Conservation (phyloP, 2,329 filamentous ascomycete species). For the Xylariaceae sp. region DNA sequence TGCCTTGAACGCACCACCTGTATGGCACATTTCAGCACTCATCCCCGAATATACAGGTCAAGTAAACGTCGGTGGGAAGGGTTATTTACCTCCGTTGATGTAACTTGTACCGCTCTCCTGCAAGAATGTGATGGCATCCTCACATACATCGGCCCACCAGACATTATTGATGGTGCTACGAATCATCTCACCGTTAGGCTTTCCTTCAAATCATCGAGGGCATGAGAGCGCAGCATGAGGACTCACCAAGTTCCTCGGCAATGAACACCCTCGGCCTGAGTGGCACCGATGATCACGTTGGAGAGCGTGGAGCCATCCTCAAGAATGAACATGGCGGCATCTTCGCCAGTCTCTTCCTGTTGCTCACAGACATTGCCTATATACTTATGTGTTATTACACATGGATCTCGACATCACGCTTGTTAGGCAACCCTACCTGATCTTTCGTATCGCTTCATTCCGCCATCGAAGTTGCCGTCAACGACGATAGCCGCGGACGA, state of each 20-base stretch:
- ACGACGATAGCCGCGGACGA: slow-evolving; percentile 20
- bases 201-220: not conserved
- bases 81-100: slow-evolving; percentile 35
- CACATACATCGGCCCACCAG: slow-evolving; percentile 38
- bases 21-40: not conserved
- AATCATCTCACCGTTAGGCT: not conserved
- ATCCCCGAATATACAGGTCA: too few relatives aligned
- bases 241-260: slow-evolving; percentile 34
- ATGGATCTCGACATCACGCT: not conserved
- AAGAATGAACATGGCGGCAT: slow-evolving; percentile 24
- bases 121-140: slow-evolving; percentile 36
- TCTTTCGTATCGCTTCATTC: slow-evolving; percentile 23
- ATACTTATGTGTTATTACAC: not conserved
- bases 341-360: slow-evolving; percentile 23
- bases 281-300: slow-evolving; percentile 43
- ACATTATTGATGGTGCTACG: slow-evolving; percentile 12
- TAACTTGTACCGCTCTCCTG: slow-evolving; percentile 37
- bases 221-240: not conserved
- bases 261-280: slow-evolving; percentile 43
- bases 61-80: not conserved
- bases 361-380: slow-evolving; percentile 20
- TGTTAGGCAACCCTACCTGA: not conserved
- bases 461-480: slow-evolving; percentile 22
- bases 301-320: slow-evolving; percentile 39
- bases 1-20: slow-evolving; percentile 37